Evolutionary conservation across 2,329 filamentous ascomycete species (phyloP).

Genomic region (Colletotrichum cuscutae): DNA sequence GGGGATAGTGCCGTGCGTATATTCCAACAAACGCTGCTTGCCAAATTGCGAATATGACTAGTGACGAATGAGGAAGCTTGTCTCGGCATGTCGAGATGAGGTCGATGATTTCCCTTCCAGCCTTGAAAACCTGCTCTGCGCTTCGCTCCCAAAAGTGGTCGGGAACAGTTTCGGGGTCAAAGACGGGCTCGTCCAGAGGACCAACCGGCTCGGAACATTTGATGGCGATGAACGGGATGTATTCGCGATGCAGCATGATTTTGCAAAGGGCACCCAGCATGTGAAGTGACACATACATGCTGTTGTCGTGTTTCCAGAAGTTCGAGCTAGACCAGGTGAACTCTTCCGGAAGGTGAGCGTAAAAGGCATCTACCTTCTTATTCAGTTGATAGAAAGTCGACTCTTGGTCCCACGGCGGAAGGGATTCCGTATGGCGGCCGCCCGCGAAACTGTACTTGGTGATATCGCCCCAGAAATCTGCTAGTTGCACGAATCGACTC

Average conservation of each 20-base stretch:
- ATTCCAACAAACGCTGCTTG: constrained; percentile 73
- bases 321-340: constrained; percentile 67
- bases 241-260: constrained; percentile 76
- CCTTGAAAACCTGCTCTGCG: constrained; percentile 70
- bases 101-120: constrained; percentile 71
- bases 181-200: constrained; percentile 68
- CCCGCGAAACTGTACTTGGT: constrained; percentile 64
- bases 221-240: constrained; percentile 74
- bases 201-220: constrained; percentile 59
- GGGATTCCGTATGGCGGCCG: constrained; percentile 58
- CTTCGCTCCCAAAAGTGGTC: constrained; percentile 70
- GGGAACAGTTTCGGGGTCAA: constrained; percentile 59
- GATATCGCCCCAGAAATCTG: constrained; percentile 69
- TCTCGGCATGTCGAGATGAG: constrained; percentile 71
- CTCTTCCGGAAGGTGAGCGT: constrained; percentile 41
- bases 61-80: constrained; percentile 73
- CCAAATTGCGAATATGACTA: constrained; percentile 75
- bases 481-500: constrained; percentile 66
- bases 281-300: constrained; percentile 74
- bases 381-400: constrained; percentile 66
- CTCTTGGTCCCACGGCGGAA: constrained; percentile 68
- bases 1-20: constrained; percentile 74
- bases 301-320: constrained; percentile 73
- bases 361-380: constrained; percentile 62
- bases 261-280: constrained; percentile 72